Evolutionary conservation across 345 rosid species (phyloP).

Genomic region (Capsella bursapastoris): DNA sequence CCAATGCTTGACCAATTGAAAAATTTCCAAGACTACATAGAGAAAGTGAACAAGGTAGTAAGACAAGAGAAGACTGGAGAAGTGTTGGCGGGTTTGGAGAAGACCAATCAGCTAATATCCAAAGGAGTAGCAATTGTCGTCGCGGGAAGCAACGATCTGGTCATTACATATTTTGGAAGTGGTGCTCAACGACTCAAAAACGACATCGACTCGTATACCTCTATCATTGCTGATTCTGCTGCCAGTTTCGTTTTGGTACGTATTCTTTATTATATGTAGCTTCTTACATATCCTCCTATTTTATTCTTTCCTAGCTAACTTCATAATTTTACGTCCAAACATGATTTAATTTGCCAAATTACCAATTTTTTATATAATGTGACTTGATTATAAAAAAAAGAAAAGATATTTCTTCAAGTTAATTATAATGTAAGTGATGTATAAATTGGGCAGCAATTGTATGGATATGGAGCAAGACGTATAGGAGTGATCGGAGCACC

Average conservation of each 20-base stretch:
- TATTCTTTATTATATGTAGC: background rate
- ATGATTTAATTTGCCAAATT: background rate
- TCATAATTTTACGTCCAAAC: slow-evolving; percentile 1
- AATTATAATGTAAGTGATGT: background rate
- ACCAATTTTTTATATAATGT: background rate
- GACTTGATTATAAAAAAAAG: background rate
- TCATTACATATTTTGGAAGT: slow-evolving; percentile 37
- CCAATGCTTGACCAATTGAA: slow-evolving; percentile 48
- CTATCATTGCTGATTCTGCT: slow-evolving; percentile 31
- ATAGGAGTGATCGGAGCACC: slow-evolving; percentile 53
- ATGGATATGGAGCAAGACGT: slow-evolving; percentile 62
- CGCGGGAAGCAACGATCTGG: slow-evolving; percentile 50
- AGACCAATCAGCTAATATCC: slow-evolving; percentile 27
- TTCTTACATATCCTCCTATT: background rate
- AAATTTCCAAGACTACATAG: slow-evolving; percentile 47
- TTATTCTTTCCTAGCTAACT: background rate
- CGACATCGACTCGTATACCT: slow-evolving; percentile 21
- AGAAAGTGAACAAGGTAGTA: slow-evolving; percentile 35
- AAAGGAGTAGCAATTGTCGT: slow-evolving; percentile 42
- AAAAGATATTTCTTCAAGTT: background rate
- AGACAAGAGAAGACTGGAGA: slow-evolving; percentile 40
- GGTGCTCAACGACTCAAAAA: slow-evolving; percentile 16
- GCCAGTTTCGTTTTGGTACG: slow-evolving; percentile 38
- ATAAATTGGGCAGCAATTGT: slow-evolving; percentile 50
- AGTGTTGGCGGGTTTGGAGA: slow-evolving; percentile 19